A percentile compares a stretch with the other conserved stretches of the same genome.
Evolutionary conservation across 2,329 filamentous ascomycete genomes (phyloP).

Genomic region (Meredithiella fracta): DNA sequence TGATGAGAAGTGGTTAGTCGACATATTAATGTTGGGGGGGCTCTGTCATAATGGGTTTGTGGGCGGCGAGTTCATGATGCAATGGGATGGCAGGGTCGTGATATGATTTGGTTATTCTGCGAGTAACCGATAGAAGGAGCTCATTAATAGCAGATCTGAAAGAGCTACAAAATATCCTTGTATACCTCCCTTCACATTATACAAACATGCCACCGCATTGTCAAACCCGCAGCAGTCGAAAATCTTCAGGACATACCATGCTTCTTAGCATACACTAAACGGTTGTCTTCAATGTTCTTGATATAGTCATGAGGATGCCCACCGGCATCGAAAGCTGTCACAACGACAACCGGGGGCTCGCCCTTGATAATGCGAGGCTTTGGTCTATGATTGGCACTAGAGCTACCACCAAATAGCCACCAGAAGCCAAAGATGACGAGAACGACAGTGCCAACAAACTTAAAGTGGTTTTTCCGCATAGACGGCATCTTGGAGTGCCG

Average conservation of each 20-base stretch:
- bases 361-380: constrained; percentile 22
- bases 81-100: neutral
- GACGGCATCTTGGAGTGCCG: constrained; percentile 37
- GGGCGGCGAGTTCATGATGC: constrained; percentile 3
- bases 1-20: constrained; percentile 5
- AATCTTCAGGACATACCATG: constrained; percentile 49
- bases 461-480: constrained; percentile 46
- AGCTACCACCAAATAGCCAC: constrained; percentile 36
- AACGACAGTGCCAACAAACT: constrained; percentile 37
- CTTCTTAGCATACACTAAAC: constrained; percentile 65
- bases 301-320: constrained; percentile 42
- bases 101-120: neutral
- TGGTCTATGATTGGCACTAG: constrained; percentile 8
- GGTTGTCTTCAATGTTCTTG: constrained; percentile 61
- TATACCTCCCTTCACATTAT: neutral
- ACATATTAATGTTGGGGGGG: neutral
- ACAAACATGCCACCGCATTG: neutral
- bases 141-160: neutral
- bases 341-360: constrained; percentile 52
- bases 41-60: too few relatives aligned
- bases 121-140: neutral
- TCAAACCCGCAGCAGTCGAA: neutral
- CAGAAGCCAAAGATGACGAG: constrained; percentile 41
- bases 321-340: constrained; percentile 57
- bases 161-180: neutral